These are phyloP conservation scores for Anthoceros angustus DNA, from an alignment of 225 moss, liverwort and hornwort genomes.

Conservation along the genomic window DNA sequence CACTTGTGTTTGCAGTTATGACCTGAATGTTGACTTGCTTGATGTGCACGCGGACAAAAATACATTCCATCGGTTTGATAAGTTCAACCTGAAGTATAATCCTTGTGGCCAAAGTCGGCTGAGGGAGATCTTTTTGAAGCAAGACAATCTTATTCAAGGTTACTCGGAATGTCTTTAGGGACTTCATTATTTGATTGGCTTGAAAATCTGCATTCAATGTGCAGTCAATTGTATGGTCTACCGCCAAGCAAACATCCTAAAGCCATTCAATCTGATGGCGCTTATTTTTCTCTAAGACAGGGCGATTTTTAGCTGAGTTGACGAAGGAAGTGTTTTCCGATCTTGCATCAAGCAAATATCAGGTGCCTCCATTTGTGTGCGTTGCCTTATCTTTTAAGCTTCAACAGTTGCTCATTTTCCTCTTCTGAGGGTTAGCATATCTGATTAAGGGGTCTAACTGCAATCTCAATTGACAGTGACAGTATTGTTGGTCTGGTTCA, in stretches of 20 bases:
- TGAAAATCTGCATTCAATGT: no score
- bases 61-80: constrained; percentile 92
- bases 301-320: constrained; percentile 78
- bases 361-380: constrained; percentile 20
- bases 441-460: neutral
- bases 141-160: constrained; percentile 99
- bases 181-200: neutral
- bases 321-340: constrained; percentile 93
- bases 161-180: constrained; percentile 1
- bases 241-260: no score
- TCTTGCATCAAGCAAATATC: constrained; percentile 94
- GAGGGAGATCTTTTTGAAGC: constrained; percentile 89
- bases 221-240: no score
- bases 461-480: neutral
- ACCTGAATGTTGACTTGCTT: constrained; percentile 91
- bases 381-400: neutral
- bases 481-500: neutral
- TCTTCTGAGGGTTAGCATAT: neutral
- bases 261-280: neutral
- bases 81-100: constrained; percentile 94
- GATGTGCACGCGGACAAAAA: constrained; percentile 99
- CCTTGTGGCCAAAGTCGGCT: constrained; percentile 96
- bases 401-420: neutral
- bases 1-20: constrained; percentile 35
- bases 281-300: constrained; percentile 12